Conservation (phyloP, 129 eudicot species). For the Escallonia rubra region DNA sequence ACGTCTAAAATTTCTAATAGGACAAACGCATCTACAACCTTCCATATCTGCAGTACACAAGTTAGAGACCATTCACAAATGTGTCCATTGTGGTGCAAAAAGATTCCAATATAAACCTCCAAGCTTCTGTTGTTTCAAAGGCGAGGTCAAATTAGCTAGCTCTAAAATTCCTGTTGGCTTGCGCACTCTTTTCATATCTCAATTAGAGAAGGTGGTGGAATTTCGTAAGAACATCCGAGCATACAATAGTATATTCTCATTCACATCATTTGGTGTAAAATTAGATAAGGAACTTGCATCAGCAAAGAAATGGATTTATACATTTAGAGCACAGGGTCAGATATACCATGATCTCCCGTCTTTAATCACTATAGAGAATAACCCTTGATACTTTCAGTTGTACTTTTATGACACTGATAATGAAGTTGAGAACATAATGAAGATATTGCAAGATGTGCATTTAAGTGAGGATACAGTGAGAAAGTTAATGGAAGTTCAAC, state of each 20-base stretch:
- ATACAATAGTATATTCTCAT: neutral
- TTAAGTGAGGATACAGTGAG: neutral
- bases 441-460: neutral
- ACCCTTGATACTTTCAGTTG: neutral
- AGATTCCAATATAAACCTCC: neutral
- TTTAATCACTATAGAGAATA: neutral
- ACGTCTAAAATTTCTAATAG: too few relatives aligned
- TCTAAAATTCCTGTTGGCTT: neutral
- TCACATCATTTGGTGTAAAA: neutral
- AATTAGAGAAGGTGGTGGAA: neutral
- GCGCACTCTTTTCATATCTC: neutral
- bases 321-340: neutral
- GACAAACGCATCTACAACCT: too few relatives aligned
- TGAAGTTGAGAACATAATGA: neutral
- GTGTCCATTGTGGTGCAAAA: neutral
- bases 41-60: too few relatives aligned
- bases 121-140: neutral
- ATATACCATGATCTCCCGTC: neutral
- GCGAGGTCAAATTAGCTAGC: neutral
- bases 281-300: constrained; percentile 5
- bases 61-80: too few relatives aligned
- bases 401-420: neutral
- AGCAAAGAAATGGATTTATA: neutral
- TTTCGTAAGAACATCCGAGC: constrained; percentile 1
- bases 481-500: neutral